Conservation (phyloP, 2,329 filamentous ascomycete species). For the Aureobasidium sp. region DNA sequence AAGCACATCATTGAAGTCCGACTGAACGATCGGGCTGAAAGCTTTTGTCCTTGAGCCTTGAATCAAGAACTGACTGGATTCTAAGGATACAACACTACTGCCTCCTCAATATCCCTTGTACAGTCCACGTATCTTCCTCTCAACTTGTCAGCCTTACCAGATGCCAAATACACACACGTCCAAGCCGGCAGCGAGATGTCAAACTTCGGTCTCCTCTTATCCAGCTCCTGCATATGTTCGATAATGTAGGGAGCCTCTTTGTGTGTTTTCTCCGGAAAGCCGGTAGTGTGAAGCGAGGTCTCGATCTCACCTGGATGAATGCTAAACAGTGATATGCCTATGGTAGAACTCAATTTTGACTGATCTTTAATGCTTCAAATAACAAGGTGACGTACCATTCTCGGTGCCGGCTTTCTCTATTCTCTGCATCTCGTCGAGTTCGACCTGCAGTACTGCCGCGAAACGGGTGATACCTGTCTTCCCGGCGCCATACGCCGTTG, state of each 20-base stretch:
- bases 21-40: too few species aligned
- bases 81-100: not conserved
- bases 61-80: too few species aligned
- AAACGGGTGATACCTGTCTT: not conserved
- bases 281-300: not conserved
- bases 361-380: not conserved
- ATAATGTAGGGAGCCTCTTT: not conserved
- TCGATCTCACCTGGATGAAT: not conserved
- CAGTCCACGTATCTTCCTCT: not conserved
- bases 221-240: not conserved
- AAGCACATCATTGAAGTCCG: too few species aligned
- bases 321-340: not conserved
- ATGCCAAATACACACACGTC: not conserved
- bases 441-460: not conserved
- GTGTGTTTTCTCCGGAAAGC: not conserved
- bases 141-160: not conserved
- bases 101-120: not conserved
- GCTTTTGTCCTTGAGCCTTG: too few species aligned
- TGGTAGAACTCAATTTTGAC: too few species aligned
- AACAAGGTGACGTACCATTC: not conserved
- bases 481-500: not conserved
- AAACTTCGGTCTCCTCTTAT: not conserved
- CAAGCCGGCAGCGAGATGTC: not conserved
- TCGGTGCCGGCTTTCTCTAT: not conserved
- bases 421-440: not conserved